Conservation (phyloP, 2,329 filamentous ascomycete species). For the Orbilia javanica region DNA sequence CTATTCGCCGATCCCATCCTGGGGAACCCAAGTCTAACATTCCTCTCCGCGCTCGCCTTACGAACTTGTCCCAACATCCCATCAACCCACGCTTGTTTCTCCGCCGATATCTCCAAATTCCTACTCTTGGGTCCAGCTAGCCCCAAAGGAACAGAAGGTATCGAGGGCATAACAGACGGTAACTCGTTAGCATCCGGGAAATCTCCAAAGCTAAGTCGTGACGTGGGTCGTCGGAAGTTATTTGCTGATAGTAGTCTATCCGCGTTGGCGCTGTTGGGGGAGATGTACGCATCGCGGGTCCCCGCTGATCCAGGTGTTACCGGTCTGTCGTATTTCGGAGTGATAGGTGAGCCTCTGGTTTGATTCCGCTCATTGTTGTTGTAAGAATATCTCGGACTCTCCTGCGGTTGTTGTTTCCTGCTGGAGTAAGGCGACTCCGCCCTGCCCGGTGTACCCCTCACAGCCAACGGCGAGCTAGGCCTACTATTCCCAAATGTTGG, state of each 20-base stretch:
- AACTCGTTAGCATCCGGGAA: slow-evolving; percentile 58
- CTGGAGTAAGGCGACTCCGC: slow-evolving; percentile 42
- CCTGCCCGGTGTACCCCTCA: slow-evolving; percentile 28
- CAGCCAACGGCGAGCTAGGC: slow-evolving; percentile 59
- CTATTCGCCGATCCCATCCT: slow-evolving; percentile 31
- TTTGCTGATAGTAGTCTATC: slow-evolving; percentile 31
- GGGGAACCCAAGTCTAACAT: slow-evolving; percentile 30
- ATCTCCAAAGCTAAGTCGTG: slow-evolving; percentile 60
- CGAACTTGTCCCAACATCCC: slow-evolving; percentile 84
- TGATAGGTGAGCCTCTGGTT: slow-evolving; percentile 29
- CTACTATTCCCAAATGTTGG: slow-evolving; percentile 60
- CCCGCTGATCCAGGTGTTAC: slow-evolving; percentile 49
- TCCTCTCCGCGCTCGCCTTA: slow-evolving; percentile 73
- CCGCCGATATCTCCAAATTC: slow-evolving; percentile 76
- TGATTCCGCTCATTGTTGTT: neutral
- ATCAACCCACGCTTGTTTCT: slow-evolving; percentile 84
- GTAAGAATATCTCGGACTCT: slow-evolving; percentile 40
- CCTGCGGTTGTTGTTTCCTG: slow-evolving; percentile 35
- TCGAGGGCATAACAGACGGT: slow-evolving; percentile 61
- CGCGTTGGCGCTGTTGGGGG: slow-evolving; percentile 22
- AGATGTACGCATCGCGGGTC: slow-evolving; percentile 28
- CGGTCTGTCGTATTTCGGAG: slow-evolving; percentile 44
- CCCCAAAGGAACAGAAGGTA: slow-evolving; percentile 70
- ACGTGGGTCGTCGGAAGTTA: slow-evolving; percentile 57
- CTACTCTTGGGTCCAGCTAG: slow-evolving; percentile 78